Base-by-base conservation (phyloP, 805 yeast genomes). In the Kodamaea kakaduensis region DNA sequence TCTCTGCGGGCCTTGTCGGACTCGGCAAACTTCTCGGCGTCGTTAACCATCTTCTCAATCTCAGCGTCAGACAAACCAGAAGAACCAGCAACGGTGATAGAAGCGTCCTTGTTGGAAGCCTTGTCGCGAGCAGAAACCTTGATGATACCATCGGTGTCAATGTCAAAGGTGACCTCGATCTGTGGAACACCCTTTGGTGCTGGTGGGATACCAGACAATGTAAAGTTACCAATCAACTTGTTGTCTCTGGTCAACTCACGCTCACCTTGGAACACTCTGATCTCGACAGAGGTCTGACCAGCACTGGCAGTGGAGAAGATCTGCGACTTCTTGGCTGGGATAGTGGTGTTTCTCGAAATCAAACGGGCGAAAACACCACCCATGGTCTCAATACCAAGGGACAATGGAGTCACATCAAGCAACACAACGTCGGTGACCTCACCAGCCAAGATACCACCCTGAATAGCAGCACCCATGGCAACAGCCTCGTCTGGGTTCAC, bases 241-340 rank as follows among this genome's bases (percentile, higher is more conserved):
- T 88, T 88, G 77, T 88, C 97, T 73, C 95, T 84, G 58, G 90
- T 95, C 60, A 89, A 81, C 73, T 88, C 96, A 77, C 97, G 85
- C 78, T 88, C 97, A 76, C 97, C 97, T 75, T 88, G 96, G 96
- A 86, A 89, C 43, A 88, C 97, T 73, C 96, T 83, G 71, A 88
- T 88, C 75, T 54, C 59, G 30, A 54, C 59, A 27, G 59, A 54
- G 47, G 59, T 54, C 44, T 54, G 59, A 31, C 59, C 59, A 28
- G 58, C 59, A 36, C 56, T 47, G 26, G 59, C 59, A 28, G 59
- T 54, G 29, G 49, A 45, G 57, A 89, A 88, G 56, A 88, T 80
- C 74, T 88, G 96, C 32, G 95, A 84, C 73, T 88, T 88, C 79
- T 87, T 86, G 54, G 96, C 87, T 67, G 97, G 97, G 50, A 88